Base-by-base conservation (phyloP, 176 grass and related monocot species). In the Hordeum vulgare region DNA sequence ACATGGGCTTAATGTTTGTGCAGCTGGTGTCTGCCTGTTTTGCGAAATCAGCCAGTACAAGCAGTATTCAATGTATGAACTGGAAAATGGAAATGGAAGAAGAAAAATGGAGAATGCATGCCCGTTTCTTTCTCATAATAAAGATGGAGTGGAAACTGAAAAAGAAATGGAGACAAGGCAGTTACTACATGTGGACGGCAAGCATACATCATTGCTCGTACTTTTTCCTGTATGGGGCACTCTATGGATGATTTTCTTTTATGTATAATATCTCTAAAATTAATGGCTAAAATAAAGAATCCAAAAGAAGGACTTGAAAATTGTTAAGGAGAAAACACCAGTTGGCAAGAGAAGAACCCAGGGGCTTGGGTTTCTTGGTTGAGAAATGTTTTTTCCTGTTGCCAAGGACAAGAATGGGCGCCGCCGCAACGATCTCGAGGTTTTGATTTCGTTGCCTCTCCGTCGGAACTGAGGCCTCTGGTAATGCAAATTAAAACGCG, bases 21-120 rank as follows among this genome's bases (percentile, higher is more conserved):
- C 79, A 90, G 84, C 79, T 86, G 79, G 84, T 83, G 83, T 66
- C 74, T 83, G 79, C 74, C 60, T n/a, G n/a, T n/a, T 60, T 82
- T 47, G 88, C 21, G 42, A 66, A 81, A 72, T 73, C 66, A 27
- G 45, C 65, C 77, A 21, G 74, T 83, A 90, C 84, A 60, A 60
- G 79, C 29, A 44, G 72, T 86, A 78, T 82, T 90, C 65, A 86
- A 86, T 86, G 78, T 78, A 85, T 78, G 67, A 71, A 73, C 73
- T 78, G 11, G 6, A 81, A 77, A 77, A 18, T 51, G 47, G 47
- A 51, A 17, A 18, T 18, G 18, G 1, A 7, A 9, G 28, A 77
- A 77, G 17, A 14, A 66, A 56, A 29, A 80, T 3, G 76, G 27
- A 77, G 66, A 45, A 5, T 11, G 0, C 70, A 73, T 21, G 18